Conservation (phyloP, 768 basidiomycete species). For the Hirschioporus abietinus region DNA sequence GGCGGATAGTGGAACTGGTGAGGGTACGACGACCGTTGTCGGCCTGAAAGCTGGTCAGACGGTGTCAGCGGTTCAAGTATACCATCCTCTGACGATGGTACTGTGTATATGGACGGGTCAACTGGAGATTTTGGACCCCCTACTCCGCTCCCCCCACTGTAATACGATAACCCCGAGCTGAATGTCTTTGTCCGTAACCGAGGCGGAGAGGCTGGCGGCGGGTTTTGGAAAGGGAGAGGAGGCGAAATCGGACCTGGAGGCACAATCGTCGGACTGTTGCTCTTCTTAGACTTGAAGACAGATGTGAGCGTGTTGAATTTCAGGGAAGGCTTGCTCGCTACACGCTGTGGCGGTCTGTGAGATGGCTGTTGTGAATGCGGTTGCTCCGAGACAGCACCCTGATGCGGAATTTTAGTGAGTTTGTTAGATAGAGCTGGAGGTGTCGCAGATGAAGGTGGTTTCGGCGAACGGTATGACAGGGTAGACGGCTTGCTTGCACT, state of each 20-base stretch:
- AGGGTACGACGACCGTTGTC: neutral
- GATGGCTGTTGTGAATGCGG: neutral
- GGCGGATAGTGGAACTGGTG: neutral
- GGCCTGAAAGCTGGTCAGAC: neutral
- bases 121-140: neutral
- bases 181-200: neutral
- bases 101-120: neutral
- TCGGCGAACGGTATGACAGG: slow-evolving; percentile 2
- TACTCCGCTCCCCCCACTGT: neutral
- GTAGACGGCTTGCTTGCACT: slow-evolving; percentile 1
- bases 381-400: neutral
- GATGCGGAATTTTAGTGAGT: neutral
- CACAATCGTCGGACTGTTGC: neutral
- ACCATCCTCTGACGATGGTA: neutral
- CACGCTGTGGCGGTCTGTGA: neutral
- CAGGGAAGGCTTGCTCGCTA: neutral
- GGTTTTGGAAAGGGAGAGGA: neutral
- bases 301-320: neutral
- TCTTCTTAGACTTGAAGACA: neutral
- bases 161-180: neutral
- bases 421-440: slow-evolving; percentile 9
- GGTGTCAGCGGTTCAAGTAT: neutral
- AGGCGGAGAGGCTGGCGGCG: neutral
- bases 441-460: slow-evolving; percentile 7
- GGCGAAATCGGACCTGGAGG: neutral